Conservation (phyloP, 208 protist species). For the Trypanosoma mega region DNA sequence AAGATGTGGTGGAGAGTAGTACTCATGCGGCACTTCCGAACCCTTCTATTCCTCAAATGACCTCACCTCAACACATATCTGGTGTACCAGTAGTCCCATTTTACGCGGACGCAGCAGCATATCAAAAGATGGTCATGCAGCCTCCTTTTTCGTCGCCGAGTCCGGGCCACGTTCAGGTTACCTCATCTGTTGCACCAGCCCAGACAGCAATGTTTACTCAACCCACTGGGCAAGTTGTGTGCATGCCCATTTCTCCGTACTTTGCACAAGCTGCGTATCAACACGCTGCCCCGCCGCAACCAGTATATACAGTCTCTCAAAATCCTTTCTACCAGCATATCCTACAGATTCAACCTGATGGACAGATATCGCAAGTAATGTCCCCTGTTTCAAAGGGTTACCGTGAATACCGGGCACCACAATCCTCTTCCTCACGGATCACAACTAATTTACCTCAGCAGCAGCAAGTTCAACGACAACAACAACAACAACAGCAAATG, state of each 20-base stretch:
- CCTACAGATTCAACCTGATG: constrained; percentile 18
- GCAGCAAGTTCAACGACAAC: constrained; percentile 25
- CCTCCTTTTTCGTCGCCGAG: background rate
- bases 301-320: constrained; percentile 7
- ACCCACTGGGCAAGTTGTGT: constrained; percentile 21
- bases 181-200: background rate
- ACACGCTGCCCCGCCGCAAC: constrained; percentile 6
- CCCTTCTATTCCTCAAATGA: background rate
- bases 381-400: background rate
- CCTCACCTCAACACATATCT: constrained; percentile 8
- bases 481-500: constrained; percentile 7
- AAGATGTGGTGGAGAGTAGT: background rate
- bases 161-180: constrained; percentile 8
- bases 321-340: constrained; percentile 20
- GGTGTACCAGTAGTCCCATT: constrained; percentile 20
- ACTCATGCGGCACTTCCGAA: background rate
- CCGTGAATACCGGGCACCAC: constrained; percentile 8
- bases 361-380: constrained; percentile 17
- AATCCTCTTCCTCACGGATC: background rate
- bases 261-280: constrained; percentile 26
- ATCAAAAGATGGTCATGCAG: constrained; percentile 10
- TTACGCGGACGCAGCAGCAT: constrained; percentile 21
- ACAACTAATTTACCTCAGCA: background rate
- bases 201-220: constrained; percentile 26
- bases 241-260: constrained; percentile 26